A percentile compares a stretch with the other conserved stretches of the same genome.
phyloP scores from a whole-genome alignment of 352 stramenopile genomes.

The Lagenidium sp. region DNA sequence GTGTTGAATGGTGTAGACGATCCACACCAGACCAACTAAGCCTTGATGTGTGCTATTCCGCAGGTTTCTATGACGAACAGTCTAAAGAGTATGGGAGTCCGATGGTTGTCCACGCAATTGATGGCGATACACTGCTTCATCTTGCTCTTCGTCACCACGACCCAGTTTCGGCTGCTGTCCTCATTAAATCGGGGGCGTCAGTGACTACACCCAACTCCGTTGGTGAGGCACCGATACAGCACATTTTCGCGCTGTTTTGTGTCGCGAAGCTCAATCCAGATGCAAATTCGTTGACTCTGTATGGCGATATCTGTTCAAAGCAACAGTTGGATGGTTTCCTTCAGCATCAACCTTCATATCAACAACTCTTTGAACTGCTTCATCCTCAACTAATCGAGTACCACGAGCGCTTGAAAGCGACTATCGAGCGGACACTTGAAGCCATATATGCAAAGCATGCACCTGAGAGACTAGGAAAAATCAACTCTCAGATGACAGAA shows the following conservation, averaged over 20 bases:
- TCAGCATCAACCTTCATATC: constrained; percentile 13
- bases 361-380: constrained; percentile 20
- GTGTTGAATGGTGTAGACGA: too few relatives aligned
- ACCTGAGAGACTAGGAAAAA: constrained; percentile 43
- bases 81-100: constrained; percentile 1
- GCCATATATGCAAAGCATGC: constrained; percentile 33
- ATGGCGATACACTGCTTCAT: constrained; percentile 44
- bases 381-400: constrained; percentile 17
- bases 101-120: too few relatives aligned
- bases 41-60: background rate
- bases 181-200: constrained; percentile 25
- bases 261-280: constrained; percentile 10
- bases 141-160: constrained; percentile 38
- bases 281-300: constrained; percentile 8
- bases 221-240: constrained; percentile 23
- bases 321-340: too few relatives aligned
- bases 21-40: too few relatives aligned
- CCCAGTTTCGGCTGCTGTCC: constrained; percentile 14
- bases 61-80: constrained; percentile 46
- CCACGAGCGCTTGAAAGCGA: constrained; percentile 14
- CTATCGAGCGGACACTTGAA: constrained; percentile 18
- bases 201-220: constrained; percentile 17
- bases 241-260: constrained; percentile 22
- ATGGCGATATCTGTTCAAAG: too few relatives aligned
- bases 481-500: constrained; percentile 31